Evolutionary conservation across 805 yeast species (phyloP), one percentile per base, ranked within the genome.

Genomic region (Pichia manshurica): DNA sequence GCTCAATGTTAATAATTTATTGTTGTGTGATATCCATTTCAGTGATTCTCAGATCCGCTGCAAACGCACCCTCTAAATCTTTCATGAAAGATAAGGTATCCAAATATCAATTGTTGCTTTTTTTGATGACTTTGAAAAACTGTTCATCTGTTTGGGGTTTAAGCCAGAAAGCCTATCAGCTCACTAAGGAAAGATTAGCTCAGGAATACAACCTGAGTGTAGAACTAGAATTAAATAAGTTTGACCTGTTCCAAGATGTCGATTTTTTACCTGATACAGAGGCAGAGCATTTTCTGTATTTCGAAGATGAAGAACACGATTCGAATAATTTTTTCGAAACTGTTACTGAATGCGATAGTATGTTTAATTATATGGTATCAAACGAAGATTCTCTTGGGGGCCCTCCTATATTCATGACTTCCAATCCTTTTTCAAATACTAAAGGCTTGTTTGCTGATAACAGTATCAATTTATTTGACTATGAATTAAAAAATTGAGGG

Each of bases 11-110:
- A 22, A 37, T 44, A 10, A 37, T 29, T 19, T 44, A 44, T 15
- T 37, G 42, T 15, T 37, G 37, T 12, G 34, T 44, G n/a, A 37
- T 44, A 12, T 44, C 42, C 10, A 29, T 44, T 13, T 44, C 47
- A 8, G 42, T 37, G 12, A 37, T 44, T 16, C n/a, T 37, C 13
- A 37, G 42, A 36, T 37, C 42, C 13, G 8, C 38, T 8, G 17
- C 10, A 7, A n/a, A 8, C 12, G 33, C 23, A 7, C 9, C 16
- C 2, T 17, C 2, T 16, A 4, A 35, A 5, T n/a, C 23, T n/a
- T 35, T 32, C 4, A 3, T n/a, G 1, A 17, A 34, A 13, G 13
- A 42, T 17, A n/a, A 3, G 15, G 2, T 17, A 3, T 16, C 4
- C 4, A 44, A 29, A 22, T 44, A 37, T 16, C 22, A 44, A 15